phyloP scores from a whole-genome alignment of 495 filamentous ascomycete species.

The Darksidea phi region DNA sequence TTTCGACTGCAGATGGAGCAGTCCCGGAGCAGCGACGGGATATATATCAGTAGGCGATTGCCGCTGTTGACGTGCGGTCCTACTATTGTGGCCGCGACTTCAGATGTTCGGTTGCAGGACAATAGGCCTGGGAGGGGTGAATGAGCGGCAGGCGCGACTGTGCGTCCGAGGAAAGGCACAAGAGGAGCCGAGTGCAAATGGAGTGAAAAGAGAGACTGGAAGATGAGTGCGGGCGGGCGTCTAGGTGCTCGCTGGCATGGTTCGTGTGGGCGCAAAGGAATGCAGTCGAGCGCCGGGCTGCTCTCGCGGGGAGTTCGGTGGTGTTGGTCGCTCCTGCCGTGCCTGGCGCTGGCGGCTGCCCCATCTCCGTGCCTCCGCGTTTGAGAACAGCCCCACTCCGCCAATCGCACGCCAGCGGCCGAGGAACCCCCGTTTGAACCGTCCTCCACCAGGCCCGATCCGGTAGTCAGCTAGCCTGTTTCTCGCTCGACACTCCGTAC shows the following conservation, averaged over 20 bases:
- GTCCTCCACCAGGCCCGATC: conserved; percentile 7
- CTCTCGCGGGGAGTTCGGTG: conserved; percentile 8
- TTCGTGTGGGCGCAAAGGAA: conserved; percentile 17
- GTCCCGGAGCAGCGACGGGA: neutral
- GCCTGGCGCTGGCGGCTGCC: conserved; percentile 5
- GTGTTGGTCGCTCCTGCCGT: neutral
- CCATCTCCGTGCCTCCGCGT: conserved; percentile 31
- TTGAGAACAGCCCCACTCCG: conserved; percentile 7
- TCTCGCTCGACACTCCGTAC: conserved; percentile 1
- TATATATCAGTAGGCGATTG: neutral
- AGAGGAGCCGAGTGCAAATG: conserved; percentile 8
- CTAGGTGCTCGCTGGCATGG: conserved; percentile 5
- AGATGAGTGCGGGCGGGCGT: conserved; percentile 9
- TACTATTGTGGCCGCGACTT: conserved; percentile 10
- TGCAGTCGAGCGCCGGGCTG: neutral
- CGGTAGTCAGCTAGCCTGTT: conserved; percentile 27
- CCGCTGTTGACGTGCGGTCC: conserved; percentile 5
- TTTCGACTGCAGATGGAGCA: conserved; percentile 19
- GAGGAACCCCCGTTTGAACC: neutral
- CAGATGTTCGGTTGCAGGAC: neutral
- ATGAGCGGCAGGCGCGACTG: conserved; percentile 19
- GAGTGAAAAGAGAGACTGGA: conserved; percentile 15
- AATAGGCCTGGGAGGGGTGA: conserved; percentile 5
- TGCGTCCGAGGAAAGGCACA: conserved; percentile 5
- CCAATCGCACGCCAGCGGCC: neutral